Conservation (phyloP, 2,329 filamentous ascomycete species). For the Teratosphaeria zuluensis region DNA sequence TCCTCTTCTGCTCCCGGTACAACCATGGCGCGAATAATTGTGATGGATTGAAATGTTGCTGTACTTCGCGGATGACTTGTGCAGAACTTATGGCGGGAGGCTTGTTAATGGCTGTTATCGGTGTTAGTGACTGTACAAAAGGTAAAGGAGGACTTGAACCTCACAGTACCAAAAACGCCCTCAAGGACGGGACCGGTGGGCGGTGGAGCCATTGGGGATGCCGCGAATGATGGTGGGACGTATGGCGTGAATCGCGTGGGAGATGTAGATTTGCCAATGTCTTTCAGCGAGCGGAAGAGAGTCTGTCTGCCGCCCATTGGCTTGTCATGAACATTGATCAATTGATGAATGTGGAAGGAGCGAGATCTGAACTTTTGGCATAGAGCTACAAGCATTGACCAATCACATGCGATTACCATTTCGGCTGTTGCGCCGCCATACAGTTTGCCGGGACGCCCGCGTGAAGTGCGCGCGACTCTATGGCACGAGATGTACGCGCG, state of each 20-base stretch:
- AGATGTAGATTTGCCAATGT: slow-evolving; percentile 6
- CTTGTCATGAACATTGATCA: neutral
- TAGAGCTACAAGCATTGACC: neutral
- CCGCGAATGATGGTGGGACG: neutral
- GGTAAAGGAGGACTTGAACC: slow-evolving; percentile 11
- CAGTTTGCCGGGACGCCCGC: neutral
- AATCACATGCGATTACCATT: neutral
- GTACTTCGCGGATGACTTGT: slow-evolving; percentile 80
- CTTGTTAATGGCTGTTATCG: slow-evolving; percentile 72
- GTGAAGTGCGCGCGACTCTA: neutral
- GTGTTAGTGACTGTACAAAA: slow-evolving; percentile 9
- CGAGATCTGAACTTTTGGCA: neutral
- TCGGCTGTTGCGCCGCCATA: too few relatives aligned
- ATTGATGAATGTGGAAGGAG: neutral
- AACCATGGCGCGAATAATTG: slow-evolving; percentile 70
- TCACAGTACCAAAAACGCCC: slow-evolving; percentile 50
- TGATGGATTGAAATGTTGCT: slow-evolving; percentile 75
- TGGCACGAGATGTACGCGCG: neutral
- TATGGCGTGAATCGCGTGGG: neutral
- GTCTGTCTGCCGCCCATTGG: slow-evolving; percentile 17
- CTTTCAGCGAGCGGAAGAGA: slow-evolving; percentile 13
- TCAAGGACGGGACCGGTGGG: slow-evolving; percentile 29
- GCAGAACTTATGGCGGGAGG: slow-evolving; percentile 79
- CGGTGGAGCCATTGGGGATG: neutral
- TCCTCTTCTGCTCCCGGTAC: slow-evolving; percentile 48